These are phyloP conservation scores for Globisporangium megalacanthum DNA, from an alignment of 352 stramenopile species.

Conservation along the genomic window DNA sequence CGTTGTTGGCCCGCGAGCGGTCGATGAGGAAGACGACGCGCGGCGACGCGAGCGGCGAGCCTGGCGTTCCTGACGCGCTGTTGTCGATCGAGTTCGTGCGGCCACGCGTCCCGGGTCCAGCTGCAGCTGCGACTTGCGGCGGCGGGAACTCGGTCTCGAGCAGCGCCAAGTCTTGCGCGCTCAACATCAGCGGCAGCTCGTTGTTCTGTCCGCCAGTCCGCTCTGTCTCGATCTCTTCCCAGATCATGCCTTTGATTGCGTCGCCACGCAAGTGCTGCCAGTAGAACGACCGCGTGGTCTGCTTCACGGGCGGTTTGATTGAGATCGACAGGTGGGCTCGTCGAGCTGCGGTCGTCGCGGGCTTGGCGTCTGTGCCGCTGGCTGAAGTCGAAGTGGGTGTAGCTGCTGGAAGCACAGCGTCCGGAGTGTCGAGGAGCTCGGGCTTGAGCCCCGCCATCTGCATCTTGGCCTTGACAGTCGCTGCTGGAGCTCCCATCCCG, in stretches of 20 bases:
- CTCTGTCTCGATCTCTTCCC: conserved; percentile 69
- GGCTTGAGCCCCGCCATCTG: conserved; percentile 50
- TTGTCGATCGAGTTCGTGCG: conserved; percentile 41
- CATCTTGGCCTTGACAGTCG: conserved; percentile 62
- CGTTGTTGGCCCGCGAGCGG: conserved; percentile 70
- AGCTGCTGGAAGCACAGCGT: conserved; percentile 4
- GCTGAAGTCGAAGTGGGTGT: conserved; percentile 16
- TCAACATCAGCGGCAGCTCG: conserved; percentile 37
- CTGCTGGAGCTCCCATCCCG: conserved; percentile 45
- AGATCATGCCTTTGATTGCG: conserved; percentile 65
- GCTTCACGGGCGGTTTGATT: conserved; percentile 56
- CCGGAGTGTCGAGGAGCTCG: conserved; percentile 33
- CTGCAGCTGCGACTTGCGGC: conserved; percentile 33
- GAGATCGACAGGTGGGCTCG: conserved; percentile 49
- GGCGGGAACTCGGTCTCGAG: conserved; percentile 65
- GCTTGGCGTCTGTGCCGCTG: conserved; percentile 6
- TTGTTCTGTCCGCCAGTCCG: conserved; percentile 42
- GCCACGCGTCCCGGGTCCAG: conserved; percentile 19
- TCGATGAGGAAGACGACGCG: conserved; percentile 76
- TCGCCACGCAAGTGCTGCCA: conserved; percentile 68
- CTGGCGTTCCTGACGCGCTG: conserved; percentile 25
- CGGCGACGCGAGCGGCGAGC: conserved; percentile 47
- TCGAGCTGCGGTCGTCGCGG: conserved; percentile 15
- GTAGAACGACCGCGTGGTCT: conserved; percentile 64
- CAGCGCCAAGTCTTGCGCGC: conserved; percentile 37